Percentiles rank a stretch among this genome's conserved stretches.
phyloP scores from a whole-genome alignment of 768 basidiomycete species.

The Cystobasidium tubakii region DNA sequence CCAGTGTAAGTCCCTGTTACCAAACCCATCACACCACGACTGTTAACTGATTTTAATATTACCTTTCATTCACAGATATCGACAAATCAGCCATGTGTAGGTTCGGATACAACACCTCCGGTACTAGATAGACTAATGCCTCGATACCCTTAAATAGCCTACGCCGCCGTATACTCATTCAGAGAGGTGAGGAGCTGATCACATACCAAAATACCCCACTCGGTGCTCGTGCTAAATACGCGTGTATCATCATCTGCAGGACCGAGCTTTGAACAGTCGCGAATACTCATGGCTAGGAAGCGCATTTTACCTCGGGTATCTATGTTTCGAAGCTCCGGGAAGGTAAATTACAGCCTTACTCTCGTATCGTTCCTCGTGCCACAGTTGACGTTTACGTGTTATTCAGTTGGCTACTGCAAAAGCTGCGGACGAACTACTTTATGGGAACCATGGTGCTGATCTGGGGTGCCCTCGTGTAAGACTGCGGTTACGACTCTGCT shows the following conservation, averaged over 20 bases:
- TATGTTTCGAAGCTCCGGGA: slow-evolving; percentile 16
- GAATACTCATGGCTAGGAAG: slow-evolving; percentile 31
- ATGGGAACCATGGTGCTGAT: slow-evolving; percentile 22
- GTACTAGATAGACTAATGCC: too few relatives aligned
- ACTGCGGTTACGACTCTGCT: background rate
- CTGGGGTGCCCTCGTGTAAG: slow-evolving; percentile 24
- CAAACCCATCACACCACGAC: background rate
- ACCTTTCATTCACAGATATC: slow-evolving; percentile 6
- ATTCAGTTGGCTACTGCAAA: slow-evolving; percentile 21
- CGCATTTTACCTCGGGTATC: slow-evolving; percentile 29
- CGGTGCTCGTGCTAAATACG: too few relatives aligned
- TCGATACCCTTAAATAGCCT: slow-evolving; percentile 20
- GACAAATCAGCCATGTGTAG: slow-evolving; percentile 36
- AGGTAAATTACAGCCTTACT: background rate
- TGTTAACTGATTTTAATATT: background rate
- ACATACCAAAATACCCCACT: too few relatives aligned
- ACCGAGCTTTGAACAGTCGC: slow-evolving; percentile 13
- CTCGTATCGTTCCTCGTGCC: background rate
- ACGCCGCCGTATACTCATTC: slow-evolving; percentile 33
- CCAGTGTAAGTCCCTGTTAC: background rate
- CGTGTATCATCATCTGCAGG: background rate
- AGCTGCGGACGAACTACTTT: slow-evolving; percentile 14
- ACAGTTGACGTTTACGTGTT: background rate
- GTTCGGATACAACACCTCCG: too few relatives aligned
- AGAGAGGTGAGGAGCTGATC: slow-evolving; percentile 20